Percentiles rank a stretch among this genome's conserved stretches.
phyloP scores from a whole-genome alignment of 2,329 filamentous ascomycete species.

The Sordariomycetes sp. region DNA sequence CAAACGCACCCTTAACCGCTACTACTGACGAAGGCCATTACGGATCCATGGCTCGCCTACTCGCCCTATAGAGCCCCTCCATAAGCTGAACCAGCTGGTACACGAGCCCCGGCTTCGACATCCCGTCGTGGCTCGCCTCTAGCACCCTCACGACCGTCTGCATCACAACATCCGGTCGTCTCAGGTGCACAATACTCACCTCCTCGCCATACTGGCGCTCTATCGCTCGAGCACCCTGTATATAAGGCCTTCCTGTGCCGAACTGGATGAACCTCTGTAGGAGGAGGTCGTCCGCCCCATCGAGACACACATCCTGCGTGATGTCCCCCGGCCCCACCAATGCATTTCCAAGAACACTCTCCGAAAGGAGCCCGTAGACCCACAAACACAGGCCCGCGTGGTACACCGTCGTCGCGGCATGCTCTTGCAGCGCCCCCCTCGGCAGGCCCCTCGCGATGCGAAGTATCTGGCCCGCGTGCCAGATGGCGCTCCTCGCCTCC shows the following conservation, averaged over 20 bases:
- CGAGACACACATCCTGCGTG: slow-evolving; percentile 16
- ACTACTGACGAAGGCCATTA: not conserved
- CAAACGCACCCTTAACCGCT: not conserved
- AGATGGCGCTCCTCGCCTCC: slow-evolving; percentile 49
- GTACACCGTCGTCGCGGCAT: slow-evolving; percentile 58
- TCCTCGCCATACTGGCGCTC: slow-evolving; percentile 11
- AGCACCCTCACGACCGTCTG: slow-evolving; percentile 12
- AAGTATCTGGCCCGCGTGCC: slow-evolving; percentile 59
- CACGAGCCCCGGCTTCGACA: slow-evolving; percentile 4
- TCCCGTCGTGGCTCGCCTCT: slow-evolving; percentile 2
- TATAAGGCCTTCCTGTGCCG: slow-evolving; percentile 11
- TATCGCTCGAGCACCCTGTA: slow-evolving; percentile 11
- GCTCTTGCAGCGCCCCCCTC: slow-evolving; percentile 45
- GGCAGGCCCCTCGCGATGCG: slow-evolving; percentile 47
- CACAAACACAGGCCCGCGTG: slow-evolving; percentile 59
- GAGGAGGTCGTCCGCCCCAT: slow-evolving; percentile 23
- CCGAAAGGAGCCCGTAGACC: slow-evolving; percentile 47
- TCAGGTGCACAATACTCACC: slow-evolving; percentile 7
- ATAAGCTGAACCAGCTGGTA: slow-evolving; percentile 8
- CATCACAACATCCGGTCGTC: slow-evolving; percentile 16
- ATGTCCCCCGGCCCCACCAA: slow-evolving; percentile 22
- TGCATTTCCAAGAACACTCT: slow-evolving; percentile 23
- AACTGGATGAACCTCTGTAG: slow-evolving; percentile 18
- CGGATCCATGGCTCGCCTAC: not conserved
- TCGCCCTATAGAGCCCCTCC: slow-evolving; percentile 6